Evolutionary conservation across 2,329 filamentous ascomycete species (phyloP).

Genomic region (Leptographium galeiforme): DNA sequence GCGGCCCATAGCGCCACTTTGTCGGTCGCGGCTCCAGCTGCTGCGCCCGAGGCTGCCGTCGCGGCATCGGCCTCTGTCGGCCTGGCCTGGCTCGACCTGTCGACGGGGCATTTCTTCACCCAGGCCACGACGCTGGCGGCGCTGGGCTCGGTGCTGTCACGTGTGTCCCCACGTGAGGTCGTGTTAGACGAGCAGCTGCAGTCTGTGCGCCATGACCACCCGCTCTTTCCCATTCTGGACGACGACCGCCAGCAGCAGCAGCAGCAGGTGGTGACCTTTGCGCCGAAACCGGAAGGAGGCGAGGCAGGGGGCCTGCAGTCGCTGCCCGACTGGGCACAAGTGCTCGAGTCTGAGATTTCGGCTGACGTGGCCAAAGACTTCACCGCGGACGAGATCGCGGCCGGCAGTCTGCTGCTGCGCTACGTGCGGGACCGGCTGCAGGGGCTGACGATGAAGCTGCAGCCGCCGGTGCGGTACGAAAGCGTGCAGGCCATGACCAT

Average conservation of each 20-base stretch:
- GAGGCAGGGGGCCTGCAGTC: slow-evolving; percentile 11
- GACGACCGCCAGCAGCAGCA: slow-evolving; percentile 38
- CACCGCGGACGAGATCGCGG: slow-evolving; percentile 53
- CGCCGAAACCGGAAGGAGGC: slow-evolving; percentile 28
- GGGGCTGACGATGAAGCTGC: slow-evolving; percentile 66
- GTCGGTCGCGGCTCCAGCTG: slow-evolving; percentile 4
- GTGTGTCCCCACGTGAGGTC: slow-evolving; percentile 74
- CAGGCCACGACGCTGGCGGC: slow-evolving; percentile 58
- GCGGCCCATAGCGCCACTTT: slow-evolving; percentile 7
- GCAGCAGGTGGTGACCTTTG: slow-evolving; percentile 52
- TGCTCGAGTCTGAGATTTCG: slow-evolving; percentile 63
- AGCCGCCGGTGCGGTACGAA: slow-evolving; percentile 64
- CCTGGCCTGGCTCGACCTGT: slow-evolving; percentile 87
- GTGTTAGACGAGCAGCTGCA: slow-evolving; percentile 57
- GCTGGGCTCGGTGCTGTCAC: slow-evolving; percentile 67
- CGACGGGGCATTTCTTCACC: slow-evolving; percentile 87
- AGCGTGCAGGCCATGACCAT: slow-evolving; percentile 72
- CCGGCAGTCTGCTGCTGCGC: slow-evolving; percentile 67
- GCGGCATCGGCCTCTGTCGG: slow-evolving; percentile 36
- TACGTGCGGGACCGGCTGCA: slow-evolving; percentile 73
- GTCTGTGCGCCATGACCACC: slow-evolving; percentile 21
- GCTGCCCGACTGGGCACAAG: slow-evolving; percentile 54
- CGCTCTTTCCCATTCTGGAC: slow-evolving; percentile 53
- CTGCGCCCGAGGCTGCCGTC: neutral
- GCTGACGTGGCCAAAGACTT: slow-evolving; percentile 41